Evolutionary conservation across 305 asterid species (phyloP), one percentile per base, ranked within the genome.

Genomic region (Rubia balearica): DNA sequence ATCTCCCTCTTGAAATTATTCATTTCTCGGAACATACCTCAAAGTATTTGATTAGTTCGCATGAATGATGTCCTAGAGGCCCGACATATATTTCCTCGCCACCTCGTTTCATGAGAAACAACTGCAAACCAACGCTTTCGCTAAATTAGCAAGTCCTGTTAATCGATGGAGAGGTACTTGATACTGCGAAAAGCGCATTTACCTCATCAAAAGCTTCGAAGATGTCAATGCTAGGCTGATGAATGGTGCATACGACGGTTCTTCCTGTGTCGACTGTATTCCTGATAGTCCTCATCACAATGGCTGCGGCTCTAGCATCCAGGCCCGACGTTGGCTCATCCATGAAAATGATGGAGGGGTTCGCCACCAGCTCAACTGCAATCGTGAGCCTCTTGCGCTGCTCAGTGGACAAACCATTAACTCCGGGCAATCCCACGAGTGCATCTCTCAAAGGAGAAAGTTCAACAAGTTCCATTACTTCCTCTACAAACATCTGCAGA

Each of bases 201-300:
- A 92, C 98, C 96, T 93, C 98, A 78, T 93, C 98, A 61, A 93
- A 93, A 55, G 98, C 88, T 71, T 93, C 98, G 69, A 93, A 93
- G 14, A 93, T 93, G 75, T 93, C 98, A 6, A 93, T 93, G 87
- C 98, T 93, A 0, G 98, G 98, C 73, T 93, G 98, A 75, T 93
- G 98, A 69, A 93, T 93, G 48, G 98, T 93, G 88, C 96, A 89
- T 19, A 89, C 94, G 3, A 85, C 69, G 3, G 40, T 65, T n/a
- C 69, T 65, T 40, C 69, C 68, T n/a, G 68, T 64, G 16, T 64
- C 68, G 16, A 64, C 68, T 3, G 68, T 64, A 41, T 64, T 64
- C 51, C 69, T 65, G 33, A 65, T 40, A 0, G 89, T 81, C 77
- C 96, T 87, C 91, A 89, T 87, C 43, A 89, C 96, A 61, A 89